Evolutionary conservation across 805 yeast genomes (phyloP), one percentile per base, ranked within the genome.

Genomic region (Barnettozyma populi): DNA sequence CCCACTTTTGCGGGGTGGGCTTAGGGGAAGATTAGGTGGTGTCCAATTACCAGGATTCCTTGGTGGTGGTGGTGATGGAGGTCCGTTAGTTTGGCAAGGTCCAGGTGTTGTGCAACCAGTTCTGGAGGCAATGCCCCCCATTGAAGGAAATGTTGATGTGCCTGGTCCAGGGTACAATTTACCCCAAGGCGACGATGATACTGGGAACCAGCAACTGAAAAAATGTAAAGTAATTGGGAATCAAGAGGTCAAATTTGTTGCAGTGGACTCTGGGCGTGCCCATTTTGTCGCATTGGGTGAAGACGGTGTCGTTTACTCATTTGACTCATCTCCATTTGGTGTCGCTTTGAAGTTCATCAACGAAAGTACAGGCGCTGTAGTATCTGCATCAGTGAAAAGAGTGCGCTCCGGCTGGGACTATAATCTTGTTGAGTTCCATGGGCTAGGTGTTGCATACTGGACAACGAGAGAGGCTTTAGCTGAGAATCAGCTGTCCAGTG

Each of bases 381-480:
- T 54, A 3, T 52, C 56, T 1, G 59, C 65, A 29, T 68, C 70
- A 10, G 70, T 77, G 10, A 47, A 69, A 24, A 76, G 74, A 52
- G 72, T 80, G 9, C 70, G 72, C 11, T 82, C 87, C 16, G 94
- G 92, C 0, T 85, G 92, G 92, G 73, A 76, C 49, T 62, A 74
- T 14, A 75, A 78, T 44, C 76, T 78, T 37, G 77, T 78, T 19
- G 68, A 72, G 42, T 63, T 80, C 2, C 67, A 67, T 18, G 65
- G 66, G 7, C 65, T 73, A 41, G 89, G 90, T 0, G 60, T 86
- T 23, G 71, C 82, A 0, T 70, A 77, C 16, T 84, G 90, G 90
- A 70, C 67, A 38, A 45, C 57, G 53, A 62, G 75, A 39, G 56
- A 56, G 4, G 53, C 66, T 2, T 31, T 70, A 7, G 50, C 46